Base-by-base conservation (phyloP, 768 basidiomycete species). In the Hirschioporus abietinus region DNA sequence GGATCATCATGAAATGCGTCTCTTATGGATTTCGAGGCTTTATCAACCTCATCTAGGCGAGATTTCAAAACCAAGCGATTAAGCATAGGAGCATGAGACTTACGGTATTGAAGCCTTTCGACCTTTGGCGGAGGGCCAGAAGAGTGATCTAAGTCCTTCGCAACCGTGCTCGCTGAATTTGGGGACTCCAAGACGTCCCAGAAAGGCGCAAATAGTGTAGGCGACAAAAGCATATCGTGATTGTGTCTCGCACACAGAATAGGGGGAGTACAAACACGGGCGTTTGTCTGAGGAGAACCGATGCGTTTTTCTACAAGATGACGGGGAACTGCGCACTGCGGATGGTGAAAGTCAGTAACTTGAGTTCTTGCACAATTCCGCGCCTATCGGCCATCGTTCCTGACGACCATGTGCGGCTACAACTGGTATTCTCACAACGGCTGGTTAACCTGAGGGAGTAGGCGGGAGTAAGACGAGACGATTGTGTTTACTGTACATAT, bases 1-100 rank as follows among this genome's bases (percentile, higher is more conserved):
- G 74, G 74, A 59, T 73, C 72, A 7, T 70, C 24, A 7, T 59
- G 68, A 23, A 67, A 72, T 6, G 71, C 36, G 20, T 64, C 65
- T 17, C 67, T 36, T 63, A 36, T 64, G 25, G 58, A 66, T 65
- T 65, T 61, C 15, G 25, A 25, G 3, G 60, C 60, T 61, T 61
- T 61, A 23, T 61, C 30, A 1, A 61, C 30, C 4, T 61, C 25
- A 25, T 23, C 60, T 61, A 24, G 8, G 2, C 30, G 8, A 30
- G 8, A 2, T 30, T 8, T 8, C 30, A 3, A 2, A 30, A 30
- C 8, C 30, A 30, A 30, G 4, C 30, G 30, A 30, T n/a, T n/a
- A 30, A 30, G 30, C 30, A 3, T 30, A 8, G 30, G 30, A 52
- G 20, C 42, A 52, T 10, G 4, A 10, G 12, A 10, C 42, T 52